Evolutionary conservation across 2,329 filamentous ascomycete genomes (phyloP).

Genomic region (Reticulascus tulasneorum): DNA sequence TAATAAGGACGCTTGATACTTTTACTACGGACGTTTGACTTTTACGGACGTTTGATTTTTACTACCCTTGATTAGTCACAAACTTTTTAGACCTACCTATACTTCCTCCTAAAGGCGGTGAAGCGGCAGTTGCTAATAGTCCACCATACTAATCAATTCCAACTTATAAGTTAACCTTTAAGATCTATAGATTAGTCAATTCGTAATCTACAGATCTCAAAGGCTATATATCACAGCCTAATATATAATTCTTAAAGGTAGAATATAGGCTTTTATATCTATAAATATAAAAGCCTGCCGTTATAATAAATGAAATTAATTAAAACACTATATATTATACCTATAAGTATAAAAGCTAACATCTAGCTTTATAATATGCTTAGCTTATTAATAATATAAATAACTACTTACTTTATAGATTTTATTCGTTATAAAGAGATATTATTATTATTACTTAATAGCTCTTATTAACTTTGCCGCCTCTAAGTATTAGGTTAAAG

Average conservation of each 20-base stretch:
- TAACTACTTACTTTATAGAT: too few relatives aligned
- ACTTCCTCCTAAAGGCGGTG: too few relatives aligned
- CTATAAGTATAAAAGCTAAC: too few relatives aligned
- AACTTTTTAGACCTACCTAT: neutral
- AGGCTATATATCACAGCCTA: too few relatives aligned
- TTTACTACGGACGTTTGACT: neutral
- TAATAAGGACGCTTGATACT: neutral
- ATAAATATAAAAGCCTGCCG: conserved; percentile 2
- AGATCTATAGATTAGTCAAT: neutral
- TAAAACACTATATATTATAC: neutral
- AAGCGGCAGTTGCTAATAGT: too few relatives aligned
- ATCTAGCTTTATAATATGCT: too few relatives aligned
- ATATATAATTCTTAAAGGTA: too few relatives aligned
- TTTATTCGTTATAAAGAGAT: too few relatives aligned
- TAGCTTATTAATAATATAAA: too few relatives aligned
- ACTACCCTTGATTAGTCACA: neutral
- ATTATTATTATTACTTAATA: neutral
- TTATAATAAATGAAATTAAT: too few relatives aligned
- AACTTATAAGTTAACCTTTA: neutral
- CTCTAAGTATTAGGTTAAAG: neutral
- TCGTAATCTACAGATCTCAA: too few relatives aligned
- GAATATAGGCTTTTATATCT: too few relatives aligned
- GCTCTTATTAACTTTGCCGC: neutral
- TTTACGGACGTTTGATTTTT: neutral
- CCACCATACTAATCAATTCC: neutral